Percentiles rank a stretch among this genome's conserved stretches.
Conservation (phyloP, 106 monocot species). For the Allium sativum region DNA sequence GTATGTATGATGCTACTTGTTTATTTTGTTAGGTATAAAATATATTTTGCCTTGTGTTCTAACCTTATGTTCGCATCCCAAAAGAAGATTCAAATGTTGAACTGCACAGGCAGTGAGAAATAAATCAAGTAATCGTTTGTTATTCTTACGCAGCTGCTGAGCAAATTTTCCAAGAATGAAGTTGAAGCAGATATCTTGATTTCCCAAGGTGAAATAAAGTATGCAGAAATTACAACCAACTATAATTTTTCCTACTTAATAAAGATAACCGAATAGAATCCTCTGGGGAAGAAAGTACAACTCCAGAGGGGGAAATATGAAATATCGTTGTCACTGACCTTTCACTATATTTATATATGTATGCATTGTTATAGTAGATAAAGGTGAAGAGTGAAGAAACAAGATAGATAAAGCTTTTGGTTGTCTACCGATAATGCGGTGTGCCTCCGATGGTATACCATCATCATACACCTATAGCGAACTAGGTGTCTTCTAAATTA, state of each 20-base stretch:
- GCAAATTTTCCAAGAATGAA: conserved; percentile 4
- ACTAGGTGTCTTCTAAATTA: too few relatives aligned
- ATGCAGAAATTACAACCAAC: background rate
- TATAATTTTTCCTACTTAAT: background rate
- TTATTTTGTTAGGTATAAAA: too few relatives aligned
- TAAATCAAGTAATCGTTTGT: conserved; percentile 7
- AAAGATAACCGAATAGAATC: too few relatives aligned
- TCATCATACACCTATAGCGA: too few relatives aligned
- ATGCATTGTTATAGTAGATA: too few relatives aligned
- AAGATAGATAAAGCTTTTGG: conserved; percentile 8
- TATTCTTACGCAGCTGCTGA: conserved; percentile 8
- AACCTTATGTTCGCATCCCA: background rate
- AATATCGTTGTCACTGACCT: conserved; percentile 3
- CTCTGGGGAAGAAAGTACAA: too few relatives aligned
- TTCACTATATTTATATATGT: background rate
- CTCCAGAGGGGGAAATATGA: background rate
- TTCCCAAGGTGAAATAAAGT: conserved; percentile 6
- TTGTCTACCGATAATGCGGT: background rate
- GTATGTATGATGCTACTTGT: too few relatives aligned
- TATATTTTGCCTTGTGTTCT: too few relatives aligned
- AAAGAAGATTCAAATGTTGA: conserved; percentile 1
- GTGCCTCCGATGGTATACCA: too few relatives aligned
- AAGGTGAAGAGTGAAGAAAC: background rate
- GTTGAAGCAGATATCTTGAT: conserved; percentile 4
- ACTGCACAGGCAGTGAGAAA: too few relatives aligned